Evolutionary conservation across 495 filamentous ascomycete species (phyloP).

Genomic region (Apiosordaria backusii): DNA sequence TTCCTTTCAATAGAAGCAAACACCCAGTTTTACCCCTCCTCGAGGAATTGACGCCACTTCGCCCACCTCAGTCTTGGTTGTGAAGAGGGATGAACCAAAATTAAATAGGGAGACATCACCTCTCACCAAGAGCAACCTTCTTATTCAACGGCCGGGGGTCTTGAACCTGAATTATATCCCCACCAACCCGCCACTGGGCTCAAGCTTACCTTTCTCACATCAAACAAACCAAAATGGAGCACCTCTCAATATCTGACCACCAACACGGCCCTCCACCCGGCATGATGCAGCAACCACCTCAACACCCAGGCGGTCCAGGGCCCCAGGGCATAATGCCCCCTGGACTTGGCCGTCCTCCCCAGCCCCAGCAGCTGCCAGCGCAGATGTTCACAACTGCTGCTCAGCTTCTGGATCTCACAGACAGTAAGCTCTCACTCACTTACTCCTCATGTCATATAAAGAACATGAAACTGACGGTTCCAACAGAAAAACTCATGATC

Average conservation of each 20-base stretch:
- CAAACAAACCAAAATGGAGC: constrained; percentile 19
- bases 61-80: neutral
- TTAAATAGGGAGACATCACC: neutral
- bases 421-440: constrained; percentile 61
- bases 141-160: neutral
- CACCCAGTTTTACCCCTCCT: neutral
- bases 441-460: neutral
- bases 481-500: constrained; percentile 84
- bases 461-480: constrained; percentile 17
- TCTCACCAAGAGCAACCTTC: neutral
- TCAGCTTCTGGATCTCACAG: constrained; percentile 89
- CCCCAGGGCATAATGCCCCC: constrained; percentile 15
- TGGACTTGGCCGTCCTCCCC: constrained; percentile 37
- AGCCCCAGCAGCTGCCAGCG: constrained; percentile 60
- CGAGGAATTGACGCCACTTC: neutral
- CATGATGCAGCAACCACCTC: constrained; percentile 1
- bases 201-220: neutral
- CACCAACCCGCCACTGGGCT: neutral
- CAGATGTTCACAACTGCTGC: constrained; percentile 99
- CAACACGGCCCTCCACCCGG: constrained; percentile 6
- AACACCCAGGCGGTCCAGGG: neutral
- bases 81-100: neutral
- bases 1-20: neutral
- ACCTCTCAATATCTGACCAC: constrained; percentile 19
- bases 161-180: neutral